Base-by-base conservation (phyloP, 768 basidiomycete species). In the Lepiota subincarnata region DNA sequence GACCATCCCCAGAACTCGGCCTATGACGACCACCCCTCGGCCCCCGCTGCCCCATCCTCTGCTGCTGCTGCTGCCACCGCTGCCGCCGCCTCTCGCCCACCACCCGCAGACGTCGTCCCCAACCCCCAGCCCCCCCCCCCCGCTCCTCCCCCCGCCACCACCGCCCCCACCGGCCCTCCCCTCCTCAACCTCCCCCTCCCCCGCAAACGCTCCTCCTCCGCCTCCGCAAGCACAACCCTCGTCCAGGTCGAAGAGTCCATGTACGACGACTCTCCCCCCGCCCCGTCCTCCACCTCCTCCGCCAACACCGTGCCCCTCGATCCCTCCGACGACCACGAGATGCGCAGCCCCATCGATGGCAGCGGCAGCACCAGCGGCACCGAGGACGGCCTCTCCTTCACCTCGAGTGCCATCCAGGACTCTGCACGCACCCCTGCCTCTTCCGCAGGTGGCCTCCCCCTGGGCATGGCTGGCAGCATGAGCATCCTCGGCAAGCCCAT, bases 181-280 rank as follows among this genome's bases (percentile, higher is more conserved):
- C 1, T 72, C 74, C 8, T 68, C 74, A 53, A 78, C 78, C 40
- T 74, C 84, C 10, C 81, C 13, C 73, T 86, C 8, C 83, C 85
- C 1, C 73, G 84, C 35, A 88, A 88, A 67, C 76, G 87, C 55
- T 84, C 83, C 63, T 84, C 87, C 62, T 81, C 76, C 14, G 73
- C 79, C 20, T 72, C 72, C 47, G 65, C 70, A 39, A 64, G 67
- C 28, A 55, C 66, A 20, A 65, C 71, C 5, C 67, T 75, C 18
- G 67, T 73, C 24, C 74, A 76, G 46, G 67, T 74, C 20, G 74
- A 76, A 44, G 77, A 75, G 45, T 59, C 56, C 24, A 63, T 74
- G 58, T 75, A 74, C 60, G 73, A 78, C 47, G 70, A 73, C 50
- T 39, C 67, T 36, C 22, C 44, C 16, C 6, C 37, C 13, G 44